Base-by-base conservation (phyloP, 148 eudicot genomes). In the Chenopodium suecicum region DNA sequence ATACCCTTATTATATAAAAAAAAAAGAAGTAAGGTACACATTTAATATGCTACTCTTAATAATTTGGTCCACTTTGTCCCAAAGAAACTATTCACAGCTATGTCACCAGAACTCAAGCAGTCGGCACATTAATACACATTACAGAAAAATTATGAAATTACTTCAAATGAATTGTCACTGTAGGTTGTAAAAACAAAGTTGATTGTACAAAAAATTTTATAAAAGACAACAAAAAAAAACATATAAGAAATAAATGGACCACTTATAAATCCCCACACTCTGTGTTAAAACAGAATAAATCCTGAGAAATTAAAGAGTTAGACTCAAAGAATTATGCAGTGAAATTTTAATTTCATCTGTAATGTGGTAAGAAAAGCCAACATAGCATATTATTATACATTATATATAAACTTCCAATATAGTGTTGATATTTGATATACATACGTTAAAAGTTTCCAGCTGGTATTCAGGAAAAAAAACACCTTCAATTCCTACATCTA, bases 81-180 rank as follows among this genome's bases (percentile, higher is more conserved):
- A 13, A 56, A 58, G 31, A 29, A 54, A 60, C 23, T 32, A 72
- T 60, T 72, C 10, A 62, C 70, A 73, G 66, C 77, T 74, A 80
- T 46, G 54, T 27, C 67, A 80, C 77, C 54, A 80, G 47, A 80
- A 73, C 11, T 22, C 77, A 80, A 60, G 17, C 77, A 80, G 70
- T 20, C 31, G 56, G 62, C 58, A 64, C 56, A 64, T 25, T 56
- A 70, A 37, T 80, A 25, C 56, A 71, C 32, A 47, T 58, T 60
- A 44, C 52, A 34, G 4, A 5, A 70, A 56, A 37, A 71, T 19
- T 37, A 44, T 19, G 65, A 2, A 60, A 25, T 62, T 63, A 73
- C 77, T 72, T 80, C 58, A 72, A 44, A 60, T 73, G 52, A 29
- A 72, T 60, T 72, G 77, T 80, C 77, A 63, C 29, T 80, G n/a